Base-by-base conservation (phyloP, 1,139 yeast genomes). In the Debaryomyces udenii region DNA sequence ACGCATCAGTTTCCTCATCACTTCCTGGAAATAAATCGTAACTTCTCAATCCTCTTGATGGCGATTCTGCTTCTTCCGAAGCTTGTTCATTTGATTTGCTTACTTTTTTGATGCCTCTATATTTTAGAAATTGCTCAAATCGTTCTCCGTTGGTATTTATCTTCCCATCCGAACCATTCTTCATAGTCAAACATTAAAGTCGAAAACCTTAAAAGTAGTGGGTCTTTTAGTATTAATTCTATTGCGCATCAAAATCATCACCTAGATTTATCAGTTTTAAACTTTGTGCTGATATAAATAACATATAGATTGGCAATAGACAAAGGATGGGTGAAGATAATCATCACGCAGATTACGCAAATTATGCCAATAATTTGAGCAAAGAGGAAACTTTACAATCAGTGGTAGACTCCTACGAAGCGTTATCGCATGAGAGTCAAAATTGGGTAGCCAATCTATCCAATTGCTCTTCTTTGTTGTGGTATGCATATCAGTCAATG, bases 391-490 rank as follows among this genome's bases (percentile, higher is more conserved):
- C 81, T 6, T 72, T 91, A 26, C 78, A 81, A 44, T 71, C 69
- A 41, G 63, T 88, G 3, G 46, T 87, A 1, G 75, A 70, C 35
- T 78, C 90, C 1, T 86, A 86, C 51, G 68, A 70, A 36, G 91
- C 94, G 0, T 68, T 93, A 17, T 64, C 83, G 2, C 63, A 53
- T 1, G 88, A 71, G 13, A 87, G 86, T 43, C 56, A 68, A 22
- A 86, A 88, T 62, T 90, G 96, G 96, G 91, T 91, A 2, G 81
- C 95, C 49, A 93, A 93, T 56, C 66, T 90, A 26, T 79, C 97
- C 22, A 93, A 93, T 55, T 86, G 93, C 28, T 74, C 96, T 4
- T 86, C 96, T 3, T 68, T 93, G 42, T 54, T 93, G 36, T 91
- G 97, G 96, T 84, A 89, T 55, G 93, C 88, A 10, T 91, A 87